phyloP scores from a whole-genome alignment of 495 filamentous ascomycete genomes.

The Parathielavia hyrcaniae region DNA sequence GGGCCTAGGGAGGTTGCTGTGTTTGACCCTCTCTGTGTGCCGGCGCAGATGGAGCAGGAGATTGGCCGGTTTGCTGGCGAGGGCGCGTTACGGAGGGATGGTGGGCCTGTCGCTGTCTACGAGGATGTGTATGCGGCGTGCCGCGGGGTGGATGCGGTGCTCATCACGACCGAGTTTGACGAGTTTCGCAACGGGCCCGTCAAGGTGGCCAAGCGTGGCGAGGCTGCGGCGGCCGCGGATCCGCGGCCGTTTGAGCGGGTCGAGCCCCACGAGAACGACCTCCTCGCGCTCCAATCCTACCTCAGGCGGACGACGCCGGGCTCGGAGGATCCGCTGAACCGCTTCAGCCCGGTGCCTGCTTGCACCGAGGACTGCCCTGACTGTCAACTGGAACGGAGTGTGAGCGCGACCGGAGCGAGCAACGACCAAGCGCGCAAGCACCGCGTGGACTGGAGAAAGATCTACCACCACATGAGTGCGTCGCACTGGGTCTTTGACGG shows the following conservation, averaged over 20 bases:
- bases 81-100: neutral
- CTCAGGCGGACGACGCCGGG: neutral
- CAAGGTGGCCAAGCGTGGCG: neutral
- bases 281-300: no score
- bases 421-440: neutral
- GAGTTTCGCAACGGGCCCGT: neutral
- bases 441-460: neutral
- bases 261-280: no score
- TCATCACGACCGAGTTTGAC: conserved; percentile 9
- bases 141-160: neutral
- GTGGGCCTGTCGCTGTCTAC: neutral
- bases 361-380: neutral
- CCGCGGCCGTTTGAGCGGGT: neutral
- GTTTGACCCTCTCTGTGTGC: neutral
- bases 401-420: neutral
- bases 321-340: neutral
- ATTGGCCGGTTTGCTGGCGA: neutral
- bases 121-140: conserved; percentile 1
- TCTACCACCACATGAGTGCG: neutral
- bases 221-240: neutral
- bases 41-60: neutral
- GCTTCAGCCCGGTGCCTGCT: neutral
- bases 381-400: neutral
- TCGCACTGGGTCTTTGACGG: neutral
- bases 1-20: neutral